Conservation (phyloP, 2,329 filamentous ascomycete species). For the Aspergillus fumigatiaffinis region DNA sequence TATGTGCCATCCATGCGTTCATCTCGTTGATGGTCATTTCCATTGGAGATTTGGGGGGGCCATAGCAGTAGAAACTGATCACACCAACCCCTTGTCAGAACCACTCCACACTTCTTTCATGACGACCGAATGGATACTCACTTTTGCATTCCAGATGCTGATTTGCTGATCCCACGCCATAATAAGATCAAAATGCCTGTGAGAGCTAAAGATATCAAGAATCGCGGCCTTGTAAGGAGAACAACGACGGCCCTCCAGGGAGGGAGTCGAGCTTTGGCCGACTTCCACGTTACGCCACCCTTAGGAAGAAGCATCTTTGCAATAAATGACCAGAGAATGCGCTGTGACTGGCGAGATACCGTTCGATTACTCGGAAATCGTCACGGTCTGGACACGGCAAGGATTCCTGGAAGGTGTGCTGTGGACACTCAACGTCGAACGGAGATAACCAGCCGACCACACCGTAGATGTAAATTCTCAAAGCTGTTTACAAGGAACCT, state of each 20-base stretch:
- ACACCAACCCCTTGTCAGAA: conserved; percentile 9
- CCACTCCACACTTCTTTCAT: conserved; percentile 1
- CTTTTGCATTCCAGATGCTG: conserved; percentile 87
- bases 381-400: conserved; percentile 11
- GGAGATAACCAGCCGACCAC: background rate
- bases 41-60: conserved; percentile 91
- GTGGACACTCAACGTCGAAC: background rate
- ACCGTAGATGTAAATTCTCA: background rate
- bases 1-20: conserved; percentile 79
- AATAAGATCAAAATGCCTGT: conserved; percentile 70
- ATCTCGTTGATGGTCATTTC: conserved; percentile 91
- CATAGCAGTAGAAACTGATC: conserved; percentile 91
- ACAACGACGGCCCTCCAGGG: conserved; percentile 68
- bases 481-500: background rate
- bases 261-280: conserved; percentile 73
- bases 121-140: conserved; percentile 42
- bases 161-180: conserved; percentile 81
- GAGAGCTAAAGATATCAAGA: conserved; percentile 69
- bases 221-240: conserved; percentile 71
- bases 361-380: background rate
- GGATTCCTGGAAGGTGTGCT: conserved; percentile 8
- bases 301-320: conserved; percentile 80
- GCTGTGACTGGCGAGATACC: background rate
- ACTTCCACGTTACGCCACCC: conserved; percentile 88
- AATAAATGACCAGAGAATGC: background rate